Base-by-base conservation (phyloP, 495 filamentous ascomycete species). In the Daldinia childiae region DNA sequence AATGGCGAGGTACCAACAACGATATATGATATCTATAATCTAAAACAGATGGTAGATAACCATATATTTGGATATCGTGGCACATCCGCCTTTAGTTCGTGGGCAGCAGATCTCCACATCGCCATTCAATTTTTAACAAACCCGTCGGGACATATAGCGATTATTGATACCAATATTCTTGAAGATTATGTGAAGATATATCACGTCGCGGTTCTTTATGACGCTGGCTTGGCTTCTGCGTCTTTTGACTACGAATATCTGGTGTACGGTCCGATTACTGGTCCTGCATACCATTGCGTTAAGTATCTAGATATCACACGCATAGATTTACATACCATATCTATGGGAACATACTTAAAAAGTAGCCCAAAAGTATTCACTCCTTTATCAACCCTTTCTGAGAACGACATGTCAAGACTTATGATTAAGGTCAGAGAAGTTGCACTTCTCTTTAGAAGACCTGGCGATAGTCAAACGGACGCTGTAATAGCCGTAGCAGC, bases 91-190 rank as follows among this genome's bases (percentile, higher is more conserved):
- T 69, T 69, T 19, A 69, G 66, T 21, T 69, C 66, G 6, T 69
- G 66, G 66, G 59, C 60, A 7, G 66, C 66, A 29, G 41, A 64
- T 45, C 26, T 64, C 19, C 6, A 3, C 21, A 19, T 48, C 3
- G 66, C 66, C 3, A 5, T 68, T 4, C 0, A 0, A 27, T 68
- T 36, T 27, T 38, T 43, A 58, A 24, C 1, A 2, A 6, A 45
- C 9, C 11, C 19, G 6, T 36, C 2, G n/a, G 39, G 52, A 2
- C 38, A 48, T 36, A 55, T 69, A 43, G 66, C 66, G 43, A 69
- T 69, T 12, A 32, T 69, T 21, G 66, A 69, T 21, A 69, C 66
- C 5, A 64, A 54, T 19, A 12, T 69, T 6, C 19, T 69, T 14
- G 41, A 27, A 1, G 6, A 12, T 9, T 38, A 64, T 45, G 66